Evolutionary conservation across 768 basidiomycete species (phyloP), one percentile per base, ranked within the genome.

Genomic region (Tricholoma flavovirens): DNA sequence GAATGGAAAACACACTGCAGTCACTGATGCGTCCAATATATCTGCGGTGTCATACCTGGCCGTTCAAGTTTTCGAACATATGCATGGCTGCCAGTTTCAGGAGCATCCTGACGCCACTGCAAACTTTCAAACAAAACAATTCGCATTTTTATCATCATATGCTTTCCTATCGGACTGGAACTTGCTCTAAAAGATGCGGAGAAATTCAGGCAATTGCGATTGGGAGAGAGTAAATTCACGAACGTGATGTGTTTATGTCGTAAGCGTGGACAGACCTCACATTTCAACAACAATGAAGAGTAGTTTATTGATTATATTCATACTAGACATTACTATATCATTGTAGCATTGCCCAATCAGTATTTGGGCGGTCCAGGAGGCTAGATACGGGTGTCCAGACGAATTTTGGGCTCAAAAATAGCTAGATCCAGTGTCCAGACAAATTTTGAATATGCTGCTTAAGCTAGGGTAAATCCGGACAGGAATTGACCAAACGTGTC

Each of bases 21-120:
- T 52, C 15, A 19, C 58, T n/a, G 51, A 59, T 12, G 29, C 51
- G 8, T 54, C 49, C 14, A 59, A 48, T 32, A 56, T 66, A 30
- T 26, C 57, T 11, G 51, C 57, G 5, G 42, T 59, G 7, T 62
- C 59, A 11, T 58, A 62, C 38, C 40, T 62, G 35, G 42, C 48
- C 6, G 54, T 64, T 21, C 64, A 66, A 43, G 17, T 66, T 14
- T 64, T 59, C 49, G 32, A 64, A 35, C 51, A 59, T 10, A 14
- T 50, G 9, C 33, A 58, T 36, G 57, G 51, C 22, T 3, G 48
- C 21, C 54, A 59, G 33, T 62, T 64, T 40, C 22, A 49, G 11
- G 51, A 42, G 40, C 17, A 42, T 19, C 40, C 40, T 19, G 17
- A 42, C 19, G 40, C 40, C 40, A 42, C n/a, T 1, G 40, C n/a